Percentiles rank a stretch among this genome's conserved stretches.
phyloP scores from a whole-genome alignment of 2,329 filamentous ascomycete species.

The Diaporthe ilicicola region DNA sequence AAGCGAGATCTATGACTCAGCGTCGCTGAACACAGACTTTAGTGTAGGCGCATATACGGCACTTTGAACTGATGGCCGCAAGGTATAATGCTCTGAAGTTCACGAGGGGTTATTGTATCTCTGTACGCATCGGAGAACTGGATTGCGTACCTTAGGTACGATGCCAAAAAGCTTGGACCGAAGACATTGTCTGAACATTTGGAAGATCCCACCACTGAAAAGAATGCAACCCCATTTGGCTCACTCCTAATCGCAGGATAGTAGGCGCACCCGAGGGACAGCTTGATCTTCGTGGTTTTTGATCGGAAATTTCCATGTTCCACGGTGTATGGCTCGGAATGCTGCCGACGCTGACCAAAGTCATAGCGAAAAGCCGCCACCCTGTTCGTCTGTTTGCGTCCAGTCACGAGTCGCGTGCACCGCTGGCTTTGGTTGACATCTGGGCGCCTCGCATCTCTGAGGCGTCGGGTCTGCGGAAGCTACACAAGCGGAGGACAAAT shows the following conservation, averaged over 20 bases:
- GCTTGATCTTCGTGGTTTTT: background rate
- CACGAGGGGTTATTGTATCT: background rate
- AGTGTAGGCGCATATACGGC: background rate
- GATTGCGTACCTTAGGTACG: no score
- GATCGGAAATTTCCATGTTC: background rate
- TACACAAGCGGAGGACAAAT: no score
- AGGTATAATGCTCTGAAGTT: background rate
- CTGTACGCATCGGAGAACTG: no score
- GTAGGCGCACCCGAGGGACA: background rate
- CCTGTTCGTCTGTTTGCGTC: background rate
- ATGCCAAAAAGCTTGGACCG: no score
- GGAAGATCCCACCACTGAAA: background rate
- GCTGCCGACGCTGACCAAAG: background rate
- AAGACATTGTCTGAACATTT: no score
- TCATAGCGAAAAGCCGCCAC: background rate
- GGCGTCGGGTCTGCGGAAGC: no score
- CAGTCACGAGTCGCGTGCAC: constrained; percentile 1
- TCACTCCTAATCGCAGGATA: no score
- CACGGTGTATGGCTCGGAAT: background rate
- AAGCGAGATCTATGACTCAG: background rate
- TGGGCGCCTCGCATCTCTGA: no score
- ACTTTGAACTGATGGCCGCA: background rate
- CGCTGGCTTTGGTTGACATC: no score
- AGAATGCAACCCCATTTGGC: background rate
- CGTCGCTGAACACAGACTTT: background rate